Conservation (phyloP, 495 filamentous ascomycete species). For the Aspergillus diversus region DNA sequence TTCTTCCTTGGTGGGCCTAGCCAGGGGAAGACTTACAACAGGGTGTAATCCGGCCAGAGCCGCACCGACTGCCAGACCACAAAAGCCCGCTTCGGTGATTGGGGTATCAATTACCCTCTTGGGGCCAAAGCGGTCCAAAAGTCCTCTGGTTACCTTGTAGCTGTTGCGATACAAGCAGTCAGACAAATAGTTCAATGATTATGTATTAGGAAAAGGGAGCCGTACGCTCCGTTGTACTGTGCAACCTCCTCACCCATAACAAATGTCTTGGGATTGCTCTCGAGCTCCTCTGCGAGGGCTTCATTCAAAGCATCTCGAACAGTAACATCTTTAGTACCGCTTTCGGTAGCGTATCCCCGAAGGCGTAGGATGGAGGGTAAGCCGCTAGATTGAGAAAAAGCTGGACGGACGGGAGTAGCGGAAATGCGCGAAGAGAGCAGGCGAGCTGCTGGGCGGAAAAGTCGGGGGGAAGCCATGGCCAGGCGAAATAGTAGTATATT, state of each 20-base stretch:
- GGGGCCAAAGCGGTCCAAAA: constrained; percentile 94
- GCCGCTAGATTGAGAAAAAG: constrained; percentile 53
- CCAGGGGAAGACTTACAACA: constrained; percentile 64
- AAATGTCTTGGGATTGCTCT: constrained; percentile 91
- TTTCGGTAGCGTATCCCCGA: constrained; percentile 55
- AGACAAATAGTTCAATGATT: constrained; percentile 18
- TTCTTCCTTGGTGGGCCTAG: neutral
- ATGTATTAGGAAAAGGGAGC: constrained; percentile 21
- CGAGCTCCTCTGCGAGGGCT: constrained; percentile 95
- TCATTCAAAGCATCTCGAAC: constrained; percentile 97
- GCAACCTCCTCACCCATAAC: constrained; percentile 97
- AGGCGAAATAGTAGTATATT: constrained; percentile 29
- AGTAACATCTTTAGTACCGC: constrained; percentile 85
- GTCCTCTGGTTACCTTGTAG: constrained; percentile 98
- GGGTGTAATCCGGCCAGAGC: constrained; percentile 93
- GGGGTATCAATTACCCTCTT: constrained; percentile 98
- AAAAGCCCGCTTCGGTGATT: constrained; percentile 96
- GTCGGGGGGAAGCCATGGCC: constrained; percentile 68
- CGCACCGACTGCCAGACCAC: constrained; percentile 89
- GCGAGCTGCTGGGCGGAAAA: constrained; percentile 80
- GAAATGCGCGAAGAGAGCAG: constrained; percentile 68
- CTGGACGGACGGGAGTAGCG: constrained; percentile 52
- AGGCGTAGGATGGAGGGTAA: constrained; percentile 48
- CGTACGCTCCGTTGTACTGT: constrained; percentile 96
- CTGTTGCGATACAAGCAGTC: constrained; percentile 37